Evolutionary conservation across 345 rosid genomes (phyloP).

Genomic region (Lenwebbia sp.): DNA sequence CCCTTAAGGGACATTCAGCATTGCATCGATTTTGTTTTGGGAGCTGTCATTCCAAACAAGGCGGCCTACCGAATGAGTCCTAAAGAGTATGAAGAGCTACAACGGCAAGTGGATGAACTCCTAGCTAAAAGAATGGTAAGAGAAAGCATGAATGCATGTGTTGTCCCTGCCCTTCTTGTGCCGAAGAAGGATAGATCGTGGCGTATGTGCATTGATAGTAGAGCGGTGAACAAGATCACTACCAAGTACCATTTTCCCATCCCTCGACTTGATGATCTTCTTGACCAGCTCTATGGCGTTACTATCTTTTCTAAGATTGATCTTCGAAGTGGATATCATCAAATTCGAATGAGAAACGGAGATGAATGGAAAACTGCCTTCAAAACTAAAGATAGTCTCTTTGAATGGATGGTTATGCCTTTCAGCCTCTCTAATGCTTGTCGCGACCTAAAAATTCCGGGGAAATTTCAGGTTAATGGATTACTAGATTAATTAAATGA

Average conservation of each 20-base stretch:
- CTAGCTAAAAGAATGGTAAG: too few species aligned
- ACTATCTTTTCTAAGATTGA: background rate
- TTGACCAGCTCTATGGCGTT: background rate
- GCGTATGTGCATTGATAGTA: background rate
- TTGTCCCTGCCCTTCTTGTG: background rate
- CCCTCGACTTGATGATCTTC: background rate
- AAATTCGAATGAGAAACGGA: background rate
- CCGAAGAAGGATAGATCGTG: background rate
- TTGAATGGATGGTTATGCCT: background rate
- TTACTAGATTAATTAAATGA: too few species aligned
- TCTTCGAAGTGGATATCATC: background rate
- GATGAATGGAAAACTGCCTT: background rate
- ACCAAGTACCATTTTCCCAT: background rate
- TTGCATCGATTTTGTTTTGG: background rate
- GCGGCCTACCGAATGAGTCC: background rate
- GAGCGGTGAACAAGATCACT: background rate
- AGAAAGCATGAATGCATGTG: background rate
- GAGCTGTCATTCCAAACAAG: background rate
- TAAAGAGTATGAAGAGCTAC: background rate
- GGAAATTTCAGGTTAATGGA: too few species aligned
- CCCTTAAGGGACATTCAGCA: background rate
- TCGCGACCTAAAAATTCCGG: too few species aligned
- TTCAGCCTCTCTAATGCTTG: background rate
- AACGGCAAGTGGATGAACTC: background rate
- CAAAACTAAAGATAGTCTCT: background rate